These are phyloP conservation scores for Blastocystis sp. DNA, from an alignment of 352 stramenopile genomes.

Conservation along the genomic window DNA sequence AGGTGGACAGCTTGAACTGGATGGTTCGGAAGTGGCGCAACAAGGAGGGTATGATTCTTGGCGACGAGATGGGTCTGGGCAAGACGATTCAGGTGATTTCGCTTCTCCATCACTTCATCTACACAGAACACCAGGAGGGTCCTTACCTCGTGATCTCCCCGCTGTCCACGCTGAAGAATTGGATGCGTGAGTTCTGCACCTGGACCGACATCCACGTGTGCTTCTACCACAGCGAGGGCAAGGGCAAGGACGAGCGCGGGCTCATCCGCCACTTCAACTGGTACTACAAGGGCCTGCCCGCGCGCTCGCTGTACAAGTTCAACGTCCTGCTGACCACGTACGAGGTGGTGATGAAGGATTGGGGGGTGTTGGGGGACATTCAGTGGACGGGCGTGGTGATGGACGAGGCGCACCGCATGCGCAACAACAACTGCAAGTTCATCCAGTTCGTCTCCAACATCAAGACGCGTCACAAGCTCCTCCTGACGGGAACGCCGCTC, in stretches of 20 bases:
- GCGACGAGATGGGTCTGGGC: slow-evolving; percentile 91
- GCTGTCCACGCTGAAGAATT: slow-evolving; percentile 95
- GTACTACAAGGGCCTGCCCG: slow-evolving; percentile 73
- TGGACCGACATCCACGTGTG: slow-evolving; percentile 79
- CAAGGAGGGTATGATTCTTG: slow-evolving; percentile 88
- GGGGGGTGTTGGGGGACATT: slow-evolving; percentile 85
- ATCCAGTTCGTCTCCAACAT: slow-evolving; percentile 83
- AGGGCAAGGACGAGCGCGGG: slow-evolving; percentile 72
- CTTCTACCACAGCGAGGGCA: slow-evolving; percentile 72
- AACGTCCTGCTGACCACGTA: slow-evolving; percentile 91
- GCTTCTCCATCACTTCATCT: slow-evolving; percentile 89
- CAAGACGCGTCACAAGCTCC: slow-evolving; percentile 83
- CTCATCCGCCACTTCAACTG: slow-evolving; percentile 60
- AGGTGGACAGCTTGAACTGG: slow-evolving; percentile 97
- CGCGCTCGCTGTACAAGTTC: slow-evolving; percentile 71
- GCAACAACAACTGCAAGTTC: slow-evolving; percentile 88
- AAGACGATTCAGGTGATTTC: slow-evolving; percentile 87
- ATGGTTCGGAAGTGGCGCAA: slow-evolving; percentile 98
- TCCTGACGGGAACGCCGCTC: slow-evolving; percentile 87
- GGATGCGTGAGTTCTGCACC: slow-evolving; percentile 89
- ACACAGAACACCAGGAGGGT: slow-evolving; percentile 89
- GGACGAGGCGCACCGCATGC: slow-evolving; percentile 91
- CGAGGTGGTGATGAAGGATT: slow-evolving; percentile 86
- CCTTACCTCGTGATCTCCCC: slow-evolving; percentile 97
- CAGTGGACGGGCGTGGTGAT: slow-evolving; percentile 91